A percentile compares a stretch with the other conserved stretches of the same genome.
phyloP scores from a whole-genome alignment of 2,329 filamentous ascomycete species.

The Xylaria sp. region DNA sequence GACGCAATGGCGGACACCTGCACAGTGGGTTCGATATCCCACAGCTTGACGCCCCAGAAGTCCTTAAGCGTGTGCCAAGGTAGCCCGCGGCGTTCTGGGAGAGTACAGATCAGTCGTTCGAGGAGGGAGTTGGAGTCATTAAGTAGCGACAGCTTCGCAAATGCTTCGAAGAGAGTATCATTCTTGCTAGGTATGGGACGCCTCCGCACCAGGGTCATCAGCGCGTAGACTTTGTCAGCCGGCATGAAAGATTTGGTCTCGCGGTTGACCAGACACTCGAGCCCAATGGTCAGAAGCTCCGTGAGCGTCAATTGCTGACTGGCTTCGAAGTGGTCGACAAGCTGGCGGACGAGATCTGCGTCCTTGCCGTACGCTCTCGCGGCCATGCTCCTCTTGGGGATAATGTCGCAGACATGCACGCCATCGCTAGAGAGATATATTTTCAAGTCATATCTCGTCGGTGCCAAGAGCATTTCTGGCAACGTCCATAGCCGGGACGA shows the following conservation, averaged over 20 bases:
- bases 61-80: slow-evolving; percentile 6
- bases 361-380: background rate
- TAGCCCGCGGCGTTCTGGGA: background rate
- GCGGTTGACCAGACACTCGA: slow-evolving; percentile 1
- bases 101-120: slow-evolving; percentile 1
- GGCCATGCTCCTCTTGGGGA: too few species aligned
- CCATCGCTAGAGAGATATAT: background rate
- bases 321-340: slow-evolving; percentile 3
- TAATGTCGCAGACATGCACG: background rate
- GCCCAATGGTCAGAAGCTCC: background rate
- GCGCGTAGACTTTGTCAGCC: background rate
- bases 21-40: slow-evolving; percentile 1
- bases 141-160: background rate
- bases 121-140: slow-evolving; percentile 7
- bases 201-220: background rate
- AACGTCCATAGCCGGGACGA: slow-evolving; percentile 14
- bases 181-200: background rate
- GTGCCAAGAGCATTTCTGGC: background rate
- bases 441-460: background rate
- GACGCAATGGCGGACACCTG: background rate
- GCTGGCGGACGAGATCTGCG: background rate
- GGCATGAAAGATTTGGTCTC: background rate
- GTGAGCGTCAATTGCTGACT: background rate
- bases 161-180: slow-evolving; percentile 7
- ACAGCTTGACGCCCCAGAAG: background rate